Evolutionary conservation across 164 flowering plant species (phyloP), one percentile per base, ranked within the genome.

Genomic region (Houttuynia cordata): DNA sequence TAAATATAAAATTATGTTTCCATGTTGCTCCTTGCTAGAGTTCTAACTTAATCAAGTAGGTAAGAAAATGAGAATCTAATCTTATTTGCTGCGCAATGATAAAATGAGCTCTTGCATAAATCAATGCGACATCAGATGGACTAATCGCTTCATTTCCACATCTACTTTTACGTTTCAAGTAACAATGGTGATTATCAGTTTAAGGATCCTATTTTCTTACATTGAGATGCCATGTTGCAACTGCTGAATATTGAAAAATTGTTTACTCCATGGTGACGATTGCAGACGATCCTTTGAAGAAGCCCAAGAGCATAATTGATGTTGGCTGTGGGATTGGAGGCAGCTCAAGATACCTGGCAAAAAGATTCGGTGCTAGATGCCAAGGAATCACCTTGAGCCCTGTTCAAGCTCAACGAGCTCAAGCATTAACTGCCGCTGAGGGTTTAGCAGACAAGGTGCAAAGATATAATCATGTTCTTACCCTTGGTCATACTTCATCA

Each of bases 291-390:
- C 62, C 73, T 37, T n/a, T 10, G 30, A 69, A 69, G 65, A 64
- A 56, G 66, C 96, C 96, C 8, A 78, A 68, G 67, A 75, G 61
- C 14, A 73, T 89, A 49, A 91, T 93, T 49, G 98, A 93, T 73
- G 94, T 93, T 52, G 97, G 98, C 49, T 93, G 98, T 78, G 97
- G 98, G 34, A 87, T 89, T 51, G 98, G 98, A 37, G 98, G 98
- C 37, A 89, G 97, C 71, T 87, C 98, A 0, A 78, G 97, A 63
- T 93, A 93, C 75, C 59, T 93, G 10, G 88, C 98, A 7, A 76
- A 54, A 55, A 87, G 84, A 65, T 89, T 62, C 73, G 96, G 82
- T 12, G 90, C 96, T 12, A 64, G 67, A 60, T 76, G 87, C 73
- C 56, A 64, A 53, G 98, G 97, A 56, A 84, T 89, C 63, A 93